Evolutionary conservation across 2,329 filamentous ascomycete genomes (phyloP).

Genomic region (Colletotrichum sp.): DNA sequence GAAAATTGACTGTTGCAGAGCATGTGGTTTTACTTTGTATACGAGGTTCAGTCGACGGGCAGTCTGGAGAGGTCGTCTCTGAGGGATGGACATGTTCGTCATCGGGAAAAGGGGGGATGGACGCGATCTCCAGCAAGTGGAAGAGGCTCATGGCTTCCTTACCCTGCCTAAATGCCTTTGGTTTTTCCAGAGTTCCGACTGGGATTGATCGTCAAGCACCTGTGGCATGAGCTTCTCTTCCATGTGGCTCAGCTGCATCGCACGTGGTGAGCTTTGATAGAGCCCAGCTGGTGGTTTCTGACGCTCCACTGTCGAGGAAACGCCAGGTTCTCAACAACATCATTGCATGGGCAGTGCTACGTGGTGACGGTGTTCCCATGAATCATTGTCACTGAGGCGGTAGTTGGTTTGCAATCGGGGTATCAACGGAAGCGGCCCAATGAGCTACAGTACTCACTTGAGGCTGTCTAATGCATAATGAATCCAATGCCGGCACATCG

Average conservation of each 20-base stretch:
- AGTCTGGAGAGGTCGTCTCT: neutral
- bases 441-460: neutral
- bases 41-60: neutral
- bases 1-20: neutral
- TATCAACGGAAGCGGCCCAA: neutral
- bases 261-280: too few species aligned
- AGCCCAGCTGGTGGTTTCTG: too few species aligned
- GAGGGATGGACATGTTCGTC: neutral
- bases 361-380: neutral
- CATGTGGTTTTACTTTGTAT: neutral
- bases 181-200: neutral
- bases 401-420: neutral
- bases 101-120: neutral
- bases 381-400: neutral
- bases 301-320: neutral
- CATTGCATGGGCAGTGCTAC: neutral
- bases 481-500: neutral
- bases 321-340: neutral
- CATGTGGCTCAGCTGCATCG: neutral
- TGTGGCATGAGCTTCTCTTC: neutral
- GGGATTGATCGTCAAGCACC: neutral
- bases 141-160: accelerated
- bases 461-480: neutral
- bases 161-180: accelerated
- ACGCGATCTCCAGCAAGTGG: neutral